Evolutionary conservation across 495 filamentous ascomycete species (phyloP).

Genomic region (Talaromyces trachyspermus): DNA sequence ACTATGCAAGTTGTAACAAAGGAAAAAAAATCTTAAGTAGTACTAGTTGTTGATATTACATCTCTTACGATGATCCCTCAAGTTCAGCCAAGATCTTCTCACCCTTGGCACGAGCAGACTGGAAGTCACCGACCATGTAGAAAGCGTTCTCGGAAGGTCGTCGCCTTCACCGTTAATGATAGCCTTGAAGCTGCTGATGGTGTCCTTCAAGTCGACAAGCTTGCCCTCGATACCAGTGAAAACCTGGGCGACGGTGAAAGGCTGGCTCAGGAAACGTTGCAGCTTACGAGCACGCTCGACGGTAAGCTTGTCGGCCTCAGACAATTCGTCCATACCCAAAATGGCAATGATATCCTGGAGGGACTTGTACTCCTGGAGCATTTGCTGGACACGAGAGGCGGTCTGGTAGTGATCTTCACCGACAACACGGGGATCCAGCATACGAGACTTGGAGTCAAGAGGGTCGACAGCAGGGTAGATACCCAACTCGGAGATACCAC

Average conservation of each 20-base stretch:
- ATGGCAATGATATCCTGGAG: constrained; percentile 99
- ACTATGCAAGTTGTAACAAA: constrained; percentile 20
- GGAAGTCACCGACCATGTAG: constrained; percentile 98
- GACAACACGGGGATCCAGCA: constrained; percentile 97
- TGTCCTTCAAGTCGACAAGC: constrained; percentile 97
- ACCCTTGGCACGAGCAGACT: constrained; percentile 89
- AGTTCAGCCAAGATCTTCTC: constrained; percentile 99
- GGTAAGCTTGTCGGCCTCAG: constrained; percentile 97
- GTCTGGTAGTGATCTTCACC: constrained; percentile 96
- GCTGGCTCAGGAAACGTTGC: constrained; percentile 98
- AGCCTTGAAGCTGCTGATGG: constrained; percentile 92
- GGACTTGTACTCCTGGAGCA: constrained; percentile 99
- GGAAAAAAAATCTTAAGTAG: constrained; percentile 10
- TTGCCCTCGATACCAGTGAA: constrained; percentile 99
- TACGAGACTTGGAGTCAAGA: constrained; percentile 98
- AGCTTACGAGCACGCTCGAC: constrained; percentile 99
- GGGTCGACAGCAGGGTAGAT: constrained; percentile 99
- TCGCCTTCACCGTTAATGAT: constrained; percentile 95
- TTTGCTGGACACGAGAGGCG: constrained; percentile 92
- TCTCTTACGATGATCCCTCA: constrained; percentile 62
- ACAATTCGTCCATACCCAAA: constrained; percentile 99
- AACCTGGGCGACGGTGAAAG: constrained; percentile 97
- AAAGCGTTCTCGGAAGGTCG: constrained; percentile 89
- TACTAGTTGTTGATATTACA: constrained; percentile 21
- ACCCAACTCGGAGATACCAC: constrained; percentile 99